Evolutionary conservation across 202 grass and related monocot species (phyloP), one percentile per base, ranked within the genome.

Genomic region (Setaria viridis): DNA sequence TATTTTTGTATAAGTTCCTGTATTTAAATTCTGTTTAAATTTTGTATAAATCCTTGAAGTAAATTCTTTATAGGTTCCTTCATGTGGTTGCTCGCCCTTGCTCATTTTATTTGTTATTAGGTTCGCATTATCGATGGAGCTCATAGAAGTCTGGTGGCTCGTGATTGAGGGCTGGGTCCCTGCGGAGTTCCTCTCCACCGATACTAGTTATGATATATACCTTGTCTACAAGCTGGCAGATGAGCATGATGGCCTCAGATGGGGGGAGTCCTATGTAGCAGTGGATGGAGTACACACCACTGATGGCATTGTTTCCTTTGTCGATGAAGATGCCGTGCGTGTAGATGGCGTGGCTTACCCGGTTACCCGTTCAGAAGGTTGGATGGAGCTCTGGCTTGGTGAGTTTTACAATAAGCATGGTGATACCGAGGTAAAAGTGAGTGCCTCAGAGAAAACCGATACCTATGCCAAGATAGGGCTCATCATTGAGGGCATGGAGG

Each of bases 401-500:
- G 70, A 72, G 46, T 72, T 72, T 16, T 4, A 45, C 17, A 50
- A 16, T 3, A 16, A 32, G 5, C 4, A 25, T 51, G 46, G 11
- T 9, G 25, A 72, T 30, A 46, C 19, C 67, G 67, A 12, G 15
- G 16, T 42, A 21, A 15, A 35, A 37, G 74, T 76, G 35, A 5
- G 5, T 3, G 9, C 43, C 19, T 59, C 3, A 1, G 73, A 76
- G 2, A 76, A 4, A 55, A 39, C 33, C 0, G 2, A 58, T 8
- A 64, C 39, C 58, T 64, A 64, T 43, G 58, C n/a, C 39, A 79
- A 79, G 58, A 79, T 33, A 64, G 76, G 76, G 58, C 76, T 79
- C 39, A 79, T 79, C 42, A 4, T 79, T 30, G 76, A 79, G 25
- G 76, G 76, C 42, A 79, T 79, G 58, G 76, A 79, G 57, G 29